These are phyloP conservation scores for Debaryomyces castellii DNA, from an alignment of 805 yeast species.

Conservation along the genomic window DNA sequence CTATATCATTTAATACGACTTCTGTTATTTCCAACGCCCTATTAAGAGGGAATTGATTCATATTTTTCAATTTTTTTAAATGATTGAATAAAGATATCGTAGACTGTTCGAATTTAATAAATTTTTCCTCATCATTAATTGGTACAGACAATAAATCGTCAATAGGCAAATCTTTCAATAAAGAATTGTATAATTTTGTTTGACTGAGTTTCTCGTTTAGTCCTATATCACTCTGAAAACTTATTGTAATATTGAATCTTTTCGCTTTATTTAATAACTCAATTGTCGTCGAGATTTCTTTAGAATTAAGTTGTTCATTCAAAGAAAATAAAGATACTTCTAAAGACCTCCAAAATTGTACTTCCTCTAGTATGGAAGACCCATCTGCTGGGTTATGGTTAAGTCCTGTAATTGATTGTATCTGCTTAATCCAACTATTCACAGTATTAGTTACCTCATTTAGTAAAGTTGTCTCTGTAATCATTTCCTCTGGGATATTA, in stretches of 20 bases:
- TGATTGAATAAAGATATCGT: slow-evolving; percentile 54
- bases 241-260: slow-evolving; percentile 75
- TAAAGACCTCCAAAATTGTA: slow-evolving; percentile 75
- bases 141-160: slow-evolving; percentile 41
- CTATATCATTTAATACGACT: slow-evolving; percentile 58
- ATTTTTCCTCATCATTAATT: slow-evolving; percentile 20
- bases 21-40: slow-evolving; percentile 69
- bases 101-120: slow-evolving; percentile 46
- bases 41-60: slow-evolving; percentile 55
- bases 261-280: slow-evolving; percentile 66
- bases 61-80: slow-evolving; percentile 58
- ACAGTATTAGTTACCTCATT: slow-evolving; percentile 70
- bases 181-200: slow-evolving; percentile 56
- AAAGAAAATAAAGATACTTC: slow-evolving; percentile 58
- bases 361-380: slow-evolving; percentile 56
- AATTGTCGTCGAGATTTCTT: slow-evolving; percentile 56
- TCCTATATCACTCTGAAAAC: slow-evolving; percentile 71
- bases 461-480: slow-evolving; percentile 54
- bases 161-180: slow-evolving; percentile 71
- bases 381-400: slow-evolving; percentile 57
- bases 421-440: slow-evolving; percentile 70
- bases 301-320: slow-evolving; percentile 54
- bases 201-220: slow-evolving; percentile 51
- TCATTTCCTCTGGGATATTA: slow-evolving; percentile 34
- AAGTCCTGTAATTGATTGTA: slow-evolving; percentile 55